These are phyloP conservation scores for Colletotrichum truncatum DNA, from an alignment of 2,329 filamentous ascomycete species.

Conservation along the genomic window DNA sequence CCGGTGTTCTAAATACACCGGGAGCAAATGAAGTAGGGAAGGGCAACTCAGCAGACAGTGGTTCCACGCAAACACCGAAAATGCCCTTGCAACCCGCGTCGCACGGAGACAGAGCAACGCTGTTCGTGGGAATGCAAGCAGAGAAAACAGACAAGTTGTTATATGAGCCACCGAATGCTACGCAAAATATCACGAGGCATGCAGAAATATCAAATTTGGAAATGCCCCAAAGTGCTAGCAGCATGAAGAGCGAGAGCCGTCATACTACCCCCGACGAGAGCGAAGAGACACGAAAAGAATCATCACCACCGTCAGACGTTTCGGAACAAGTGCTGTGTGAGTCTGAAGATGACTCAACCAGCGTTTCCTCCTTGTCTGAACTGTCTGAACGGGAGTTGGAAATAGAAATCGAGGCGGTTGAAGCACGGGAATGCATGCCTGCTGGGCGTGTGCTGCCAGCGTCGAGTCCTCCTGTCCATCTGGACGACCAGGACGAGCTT, in stretches of 20 bases:
- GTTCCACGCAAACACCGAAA: no score
- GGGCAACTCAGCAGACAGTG: no score
- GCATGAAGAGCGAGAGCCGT: conserved; percentile 31
- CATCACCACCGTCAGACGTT: not conserved
- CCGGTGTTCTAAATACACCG: not conserved
- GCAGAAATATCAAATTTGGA: not conserved
- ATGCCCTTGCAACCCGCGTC: no score
- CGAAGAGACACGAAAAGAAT: conserved; percentile 24
- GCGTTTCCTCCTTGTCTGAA: conserved; percentile 45
- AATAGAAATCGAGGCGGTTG: conserved; percentile 23
- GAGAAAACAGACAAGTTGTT: no score
- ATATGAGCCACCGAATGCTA: not conserved
- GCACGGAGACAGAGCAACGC: no score
- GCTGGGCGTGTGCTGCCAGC: conserved; percentile 15
- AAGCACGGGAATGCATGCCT: conserved; percentile 32
- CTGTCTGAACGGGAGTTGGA: conserved; percentile 52
- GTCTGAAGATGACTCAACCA: conserved; percentile 38
- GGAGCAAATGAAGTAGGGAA: no score
- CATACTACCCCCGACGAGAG: conserved; percentile 31
- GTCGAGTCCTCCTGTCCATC: conserved; percentile 28
- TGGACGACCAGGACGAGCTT: conserved; percentile 62
- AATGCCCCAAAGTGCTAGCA: not conserved
- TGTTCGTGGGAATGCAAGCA: no score
- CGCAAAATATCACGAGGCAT: not conserved
- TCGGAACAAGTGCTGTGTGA: conserved; percentile 31